Conservation (phyloP, 495 filamentous ascomycete genomes). For the Daldinia caldariorum region DNA sequence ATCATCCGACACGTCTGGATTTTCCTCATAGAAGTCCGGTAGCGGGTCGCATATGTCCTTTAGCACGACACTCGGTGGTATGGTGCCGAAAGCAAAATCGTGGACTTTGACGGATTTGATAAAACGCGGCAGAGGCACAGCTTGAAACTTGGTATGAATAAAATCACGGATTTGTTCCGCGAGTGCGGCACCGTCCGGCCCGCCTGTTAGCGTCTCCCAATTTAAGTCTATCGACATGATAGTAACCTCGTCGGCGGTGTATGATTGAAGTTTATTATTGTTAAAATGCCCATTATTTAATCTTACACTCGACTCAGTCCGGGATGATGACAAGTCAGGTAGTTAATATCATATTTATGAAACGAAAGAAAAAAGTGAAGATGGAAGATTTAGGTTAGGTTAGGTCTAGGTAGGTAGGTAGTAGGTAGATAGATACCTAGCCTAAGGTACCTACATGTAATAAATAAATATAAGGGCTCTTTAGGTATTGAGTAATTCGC, state of each 20-base stretch:
- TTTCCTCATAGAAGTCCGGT: conserved; percentile 95
- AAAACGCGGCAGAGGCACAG: conserved; percentile 88
- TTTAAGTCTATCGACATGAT: conserved; percentile 96
- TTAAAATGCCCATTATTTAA: conserved; percentile 12
- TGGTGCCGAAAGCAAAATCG: conserved; percentile 88
- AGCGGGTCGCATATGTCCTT: conserved; percentile 97
- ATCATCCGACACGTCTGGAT: conserved; percentile 62
- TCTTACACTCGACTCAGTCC: neutral
- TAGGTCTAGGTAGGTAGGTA: too few relatives aligned
- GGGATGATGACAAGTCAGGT: neutral
- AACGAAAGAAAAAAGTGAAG: neutral
- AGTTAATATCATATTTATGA: neutral
- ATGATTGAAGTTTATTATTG: conserved; percentile 10
- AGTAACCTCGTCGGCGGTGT: conserved; percentile 9
- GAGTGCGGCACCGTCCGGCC: conserved; percentile 82
- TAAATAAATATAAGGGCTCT: too few relatives aligned
- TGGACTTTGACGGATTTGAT: conserved; percentile 96
- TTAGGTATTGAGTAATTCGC: conserved; percentile 8
- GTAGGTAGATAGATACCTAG: too few relatives aligned
- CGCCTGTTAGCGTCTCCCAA: conserved; percentile 92
- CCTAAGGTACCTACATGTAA: too few relatives aligned
- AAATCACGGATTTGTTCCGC: conserved; percentile 89
- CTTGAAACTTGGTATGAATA: conserved; percentile 94
- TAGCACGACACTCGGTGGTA: conserved; percentile 85
- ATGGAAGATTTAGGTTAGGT: neutral